phyloP scores from a whole-genome alignment of 495 filamentous ascomycete genomes.

The Endocarpon pusillum region DNA sequence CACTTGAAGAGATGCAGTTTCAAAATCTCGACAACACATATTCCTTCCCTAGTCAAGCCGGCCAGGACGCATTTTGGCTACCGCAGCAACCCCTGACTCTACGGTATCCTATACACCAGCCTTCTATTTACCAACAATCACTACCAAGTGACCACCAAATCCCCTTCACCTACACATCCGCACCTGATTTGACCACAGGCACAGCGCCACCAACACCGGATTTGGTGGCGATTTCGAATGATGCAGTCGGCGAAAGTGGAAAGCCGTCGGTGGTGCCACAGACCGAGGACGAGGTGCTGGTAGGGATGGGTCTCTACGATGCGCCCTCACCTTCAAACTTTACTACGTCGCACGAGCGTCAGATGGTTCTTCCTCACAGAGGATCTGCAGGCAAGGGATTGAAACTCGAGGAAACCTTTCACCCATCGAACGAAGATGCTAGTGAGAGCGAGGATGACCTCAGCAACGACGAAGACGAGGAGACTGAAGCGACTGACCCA shows the following conservation, averaged over 20 bases:
- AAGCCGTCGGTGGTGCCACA: background rate
- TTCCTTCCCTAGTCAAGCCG: background rate
- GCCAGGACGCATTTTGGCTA: no score
- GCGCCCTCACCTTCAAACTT: background rate
- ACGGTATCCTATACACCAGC: background rate
- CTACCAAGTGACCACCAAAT: background rate
- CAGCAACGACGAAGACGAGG: background rate
- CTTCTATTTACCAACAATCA: background rate
- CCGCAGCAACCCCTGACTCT: no score
- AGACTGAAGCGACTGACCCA: no score
- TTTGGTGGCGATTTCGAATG: background rate
- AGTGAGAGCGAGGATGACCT: background rate
- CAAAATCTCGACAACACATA: background rate
- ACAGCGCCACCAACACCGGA: background rate
- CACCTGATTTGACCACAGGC: background rate
- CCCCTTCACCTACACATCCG: no score
- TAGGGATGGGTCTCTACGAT: conserved; percentile 1
- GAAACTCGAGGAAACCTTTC: background rate
- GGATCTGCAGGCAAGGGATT: no score
- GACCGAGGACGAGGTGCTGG: background rate
- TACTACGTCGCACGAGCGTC: no score
- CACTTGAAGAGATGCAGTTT: background rate
- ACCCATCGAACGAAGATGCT: background rate
- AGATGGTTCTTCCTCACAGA: no score
- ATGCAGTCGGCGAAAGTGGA: background rate